Conservation (phyloP, 1,284 basidiomycete genomes). For the Gomphus bonarii region DNA sequence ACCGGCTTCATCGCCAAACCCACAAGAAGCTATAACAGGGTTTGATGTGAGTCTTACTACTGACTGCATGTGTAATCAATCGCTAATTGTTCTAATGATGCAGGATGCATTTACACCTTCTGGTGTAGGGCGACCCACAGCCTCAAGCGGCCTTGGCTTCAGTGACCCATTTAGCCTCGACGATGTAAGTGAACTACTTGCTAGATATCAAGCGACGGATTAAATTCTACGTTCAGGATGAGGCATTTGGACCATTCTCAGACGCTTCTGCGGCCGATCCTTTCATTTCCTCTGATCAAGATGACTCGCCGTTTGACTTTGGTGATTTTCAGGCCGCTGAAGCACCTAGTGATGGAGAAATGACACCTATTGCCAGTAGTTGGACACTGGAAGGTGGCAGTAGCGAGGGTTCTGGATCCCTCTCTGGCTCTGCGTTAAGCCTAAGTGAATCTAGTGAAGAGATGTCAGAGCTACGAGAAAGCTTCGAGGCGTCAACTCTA, state of each 20-base stretch:
- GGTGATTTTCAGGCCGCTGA: slow-evolving; percentile 62
- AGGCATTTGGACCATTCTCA: slow-evolving; percentile 64
- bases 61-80: slow-evolving; percentile 5
- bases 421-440: slow-evolving; percentile 1
- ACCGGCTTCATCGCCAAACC: slow-evolving; percentile 40
- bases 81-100: neutral
- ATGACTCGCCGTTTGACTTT: slow-evolving; percentile 60
- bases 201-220: neutral
- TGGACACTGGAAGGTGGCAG: slow-evolving; percentile 50
- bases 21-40: slow-evolving; percentile 40
- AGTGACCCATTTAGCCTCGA: slow-evolving; percentile 44
- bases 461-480: slow-evolving; percentile 5
- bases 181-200: slow-evolving; percentile 11
- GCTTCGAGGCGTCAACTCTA: neutral
- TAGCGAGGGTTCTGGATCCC: slow-evolving; percentile 23
- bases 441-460: neutral
- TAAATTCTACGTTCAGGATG: slow-evolving; percentile 32
- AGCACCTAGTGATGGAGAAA: slow-evolving; percentile 35
- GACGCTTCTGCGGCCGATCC: slow-evolving; percentile 49
- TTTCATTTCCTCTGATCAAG: slow-evolving; percentile 44
- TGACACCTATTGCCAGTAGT: slow-evolving; percentile 55
- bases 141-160: slow-evolving; percentile 21
- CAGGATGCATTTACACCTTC: slow-evolving; percentile 44
- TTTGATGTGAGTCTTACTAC: slow-evolving; percentile 44
- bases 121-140: neutral